These are phyloP conservation scores for Vigna angularis DNA, from an alignment of 306 rosid genomes.

Conservation along the genomic window DNA sequence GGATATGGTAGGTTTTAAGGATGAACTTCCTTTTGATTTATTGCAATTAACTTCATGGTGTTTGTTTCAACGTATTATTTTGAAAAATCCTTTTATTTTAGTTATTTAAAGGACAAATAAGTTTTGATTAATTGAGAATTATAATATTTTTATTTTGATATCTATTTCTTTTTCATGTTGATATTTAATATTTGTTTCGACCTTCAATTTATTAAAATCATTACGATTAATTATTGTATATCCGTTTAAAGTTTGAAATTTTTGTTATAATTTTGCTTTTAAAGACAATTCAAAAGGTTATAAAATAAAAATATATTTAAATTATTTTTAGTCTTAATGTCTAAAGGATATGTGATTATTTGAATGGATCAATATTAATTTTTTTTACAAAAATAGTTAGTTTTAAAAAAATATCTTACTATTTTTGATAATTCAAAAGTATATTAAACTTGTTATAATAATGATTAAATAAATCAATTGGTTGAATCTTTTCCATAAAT, in stretches of 20 bases:
- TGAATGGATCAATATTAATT: too few species aligned
- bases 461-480: neutral
- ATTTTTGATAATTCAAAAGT: neutral
- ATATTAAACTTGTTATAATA: neutral
- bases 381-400: neutral
- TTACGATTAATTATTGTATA: too few species aligned
- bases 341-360: too few species aligned
- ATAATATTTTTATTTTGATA: neutral
- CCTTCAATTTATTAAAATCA: too few species aligned
- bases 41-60: neutral
- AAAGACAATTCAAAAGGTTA: too few species aligned
- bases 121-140: neutral
- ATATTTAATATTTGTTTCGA: neutral
- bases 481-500: neutral
- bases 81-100: neutral
- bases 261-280: too few species aligned
- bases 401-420: neutral
- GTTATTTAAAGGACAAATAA: neutral
- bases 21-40: neutral
- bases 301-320: too few species aligned
- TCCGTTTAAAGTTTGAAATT: too few species aligned
- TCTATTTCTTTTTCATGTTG: neutral
- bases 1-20: constrained; percentile 17
- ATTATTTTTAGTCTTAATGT: too few species aligned
- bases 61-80: neutral